These are phyloP conservation scores for Citeromyces matritensis DNA, from an alignment of 805 yeast genomes.

Conservation along the genomic window DNA sequence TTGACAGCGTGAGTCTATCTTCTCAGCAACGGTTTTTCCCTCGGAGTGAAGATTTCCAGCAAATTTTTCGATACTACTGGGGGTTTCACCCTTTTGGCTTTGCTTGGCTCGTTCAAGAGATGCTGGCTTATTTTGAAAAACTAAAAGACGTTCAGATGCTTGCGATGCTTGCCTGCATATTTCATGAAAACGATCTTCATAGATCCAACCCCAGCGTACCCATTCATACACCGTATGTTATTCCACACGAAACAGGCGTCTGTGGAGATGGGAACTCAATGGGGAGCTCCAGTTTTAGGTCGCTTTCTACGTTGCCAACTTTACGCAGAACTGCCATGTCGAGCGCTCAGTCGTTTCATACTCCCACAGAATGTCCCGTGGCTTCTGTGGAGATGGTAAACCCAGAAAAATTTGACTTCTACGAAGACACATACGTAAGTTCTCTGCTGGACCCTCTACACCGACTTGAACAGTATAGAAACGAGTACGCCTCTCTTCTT, in stretches of 20 bases:
- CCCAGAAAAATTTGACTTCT: slow-evolving; percentile 23
- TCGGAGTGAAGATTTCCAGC: background rate
- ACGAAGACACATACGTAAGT: slow-evolving; percentile 23
- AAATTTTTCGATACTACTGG: slow-evolving; percentile 39
- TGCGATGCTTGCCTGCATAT: slow-evolving; percentile 72
- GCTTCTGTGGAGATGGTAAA: slow-evolving; percentile 34
- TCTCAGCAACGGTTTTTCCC: background rate
- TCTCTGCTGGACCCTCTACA: slow-evolving; percentile 21
- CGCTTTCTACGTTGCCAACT: slow-evolving; percentile 1
- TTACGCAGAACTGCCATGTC: background rate
- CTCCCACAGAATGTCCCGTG: slow-evolving; percentile 5
- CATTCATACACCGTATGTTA: slow-evolving; percentile 26
- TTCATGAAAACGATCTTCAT: slow-evolving; percentile 26
- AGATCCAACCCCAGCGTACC: slow-evolving; percentile 18
- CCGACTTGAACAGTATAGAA: slow-evolving; percentile 29
- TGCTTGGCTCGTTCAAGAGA: slow-evolving; percentile 43
- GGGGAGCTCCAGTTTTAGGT: background rate
- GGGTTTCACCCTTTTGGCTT: slow-evolving; percentile 71
- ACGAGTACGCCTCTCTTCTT: slow-evolving; percentile 64
- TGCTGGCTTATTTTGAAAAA: slow-evolving; percentile 49
- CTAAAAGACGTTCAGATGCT: slow-evolving; percentile 72
- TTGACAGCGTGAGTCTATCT: background rate
- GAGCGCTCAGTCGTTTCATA: background rate
- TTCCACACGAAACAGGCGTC: background rate
- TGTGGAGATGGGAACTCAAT: background rate